A percentile compares a stretch with the other conserved stretches of the same genome.
Conservation (phyloP, 1,139 yeast genomes). For the Blastobotrys elegans region DNA sequence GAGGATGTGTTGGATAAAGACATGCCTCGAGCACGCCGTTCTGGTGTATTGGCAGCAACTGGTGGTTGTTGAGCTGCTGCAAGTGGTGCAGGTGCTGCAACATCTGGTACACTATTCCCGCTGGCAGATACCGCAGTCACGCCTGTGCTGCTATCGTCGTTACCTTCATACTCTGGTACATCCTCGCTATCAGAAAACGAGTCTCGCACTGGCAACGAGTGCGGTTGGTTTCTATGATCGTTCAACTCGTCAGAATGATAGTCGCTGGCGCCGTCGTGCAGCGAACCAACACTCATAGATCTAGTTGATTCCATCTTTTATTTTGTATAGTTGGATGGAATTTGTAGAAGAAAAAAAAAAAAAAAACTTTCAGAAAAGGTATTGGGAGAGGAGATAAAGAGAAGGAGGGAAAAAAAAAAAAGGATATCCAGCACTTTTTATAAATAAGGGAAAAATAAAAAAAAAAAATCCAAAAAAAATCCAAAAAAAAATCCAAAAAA, state of each 20-base stretch:
- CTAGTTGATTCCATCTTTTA: constrained; percentile 15
- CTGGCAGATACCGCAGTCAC: no score
- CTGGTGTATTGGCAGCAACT: neutral
- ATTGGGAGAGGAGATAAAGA: neutral
- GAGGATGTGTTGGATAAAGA: neutral
- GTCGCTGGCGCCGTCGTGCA: constrained; percentile 10
- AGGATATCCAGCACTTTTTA: neutral
- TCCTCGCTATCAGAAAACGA: constrained; percentile 15
- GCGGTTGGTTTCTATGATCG: constrained; percentile 33
- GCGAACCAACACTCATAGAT: constrained; percentile 10
- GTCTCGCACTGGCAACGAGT: constrained; percentile 28
- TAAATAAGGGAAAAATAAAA: neutral
- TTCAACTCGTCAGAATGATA: constrained; percentile 23
- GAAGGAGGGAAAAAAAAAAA: neutral
- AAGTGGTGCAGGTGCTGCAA: neutral
- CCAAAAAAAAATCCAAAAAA: neutral
- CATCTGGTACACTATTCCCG: no score
- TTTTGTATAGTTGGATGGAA: neutral
- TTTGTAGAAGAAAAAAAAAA: neutral
- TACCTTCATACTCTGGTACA: neutral
- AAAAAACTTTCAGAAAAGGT: neutral
- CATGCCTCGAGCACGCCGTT: neutral
- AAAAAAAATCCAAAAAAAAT: neutral
- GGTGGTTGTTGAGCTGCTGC: neutral
- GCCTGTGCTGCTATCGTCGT: neutral